Conservation (phyloP, 306 rosid species). For the Cicer arietinum region DNA sequence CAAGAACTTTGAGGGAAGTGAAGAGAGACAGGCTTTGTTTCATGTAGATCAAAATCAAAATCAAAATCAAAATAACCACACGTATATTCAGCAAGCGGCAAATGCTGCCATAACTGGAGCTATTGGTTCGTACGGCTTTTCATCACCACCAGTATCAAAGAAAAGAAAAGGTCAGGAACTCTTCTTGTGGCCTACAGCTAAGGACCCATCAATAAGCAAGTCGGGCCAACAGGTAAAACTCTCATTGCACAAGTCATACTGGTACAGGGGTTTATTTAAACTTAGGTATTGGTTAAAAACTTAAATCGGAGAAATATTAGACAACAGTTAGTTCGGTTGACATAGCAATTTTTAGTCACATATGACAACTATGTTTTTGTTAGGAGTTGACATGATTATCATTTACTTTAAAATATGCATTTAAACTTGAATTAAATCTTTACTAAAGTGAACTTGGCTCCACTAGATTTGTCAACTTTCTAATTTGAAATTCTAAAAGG, state of each 20-base stretch:
- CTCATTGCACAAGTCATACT: conserved; percentile 29
- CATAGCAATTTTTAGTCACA: conserved; percentile 22
- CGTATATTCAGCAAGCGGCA: conserved; percentile 89
- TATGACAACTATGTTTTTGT: conserved; percentile 5
- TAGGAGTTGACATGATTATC: conserved; percentile 19
- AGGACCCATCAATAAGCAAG: conserved; percentile 75
- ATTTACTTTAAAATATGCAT: conserved; percentile 23
- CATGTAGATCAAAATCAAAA: conserved; percentile 68
- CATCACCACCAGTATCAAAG: conserved; percentile 81
- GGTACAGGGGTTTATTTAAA: conserved; percentile 18
- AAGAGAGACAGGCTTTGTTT: conserved; percentile 96
- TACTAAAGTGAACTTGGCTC: conserved; percentile 33
- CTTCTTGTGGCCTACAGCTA: conserved; percentile 67
- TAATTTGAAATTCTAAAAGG: conserved; percentile 15
- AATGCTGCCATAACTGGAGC: conserved; percentile 99
- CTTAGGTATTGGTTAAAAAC: conserved; percentile 30
- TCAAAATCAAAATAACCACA: conserved; percentile 54
- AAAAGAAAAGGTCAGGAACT: conserved; percentile 83
- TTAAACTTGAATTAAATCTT: conserved; percentile 13
- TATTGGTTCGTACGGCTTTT: conserved; percentile 92
- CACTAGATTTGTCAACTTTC: conserved; percentile 25
- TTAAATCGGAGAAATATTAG: conserved; percentile 16
- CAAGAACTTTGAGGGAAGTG: conserved; percentile 99
- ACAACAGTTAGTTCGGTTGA: not conserved
- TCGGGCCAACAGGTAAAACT: conserved; percentile 78